Percentiles rank a stretch among this genome's conserved stretches.
Conservation (phyloP, 2,329 filamentous ascomycete genomes). For the Aspergillus ustus region DNA sequence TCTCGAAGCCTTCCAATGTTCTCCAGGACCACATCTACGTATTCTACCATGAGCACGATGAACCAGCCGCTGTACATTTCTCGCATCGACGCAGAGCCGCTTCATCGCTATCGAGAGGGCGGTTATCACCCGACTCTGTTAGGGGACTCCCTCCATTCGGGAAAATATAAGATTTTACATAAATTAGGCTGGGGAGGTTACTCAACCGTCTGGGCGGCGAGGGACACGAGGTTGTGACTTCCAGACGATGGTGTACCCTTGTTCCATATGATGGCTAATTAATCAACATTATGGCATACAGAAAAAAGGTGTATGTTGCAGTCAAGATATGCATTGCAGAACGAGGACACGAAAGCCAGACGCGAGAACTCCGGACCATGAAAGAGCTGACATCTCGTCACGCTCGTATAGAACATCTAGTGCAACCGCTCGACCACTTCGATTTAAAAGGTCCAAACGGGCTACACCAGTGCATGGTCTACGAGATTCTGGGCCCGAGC, state of each 20-base stretch:
- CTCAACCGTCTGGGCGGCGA: conserved; percentile 41
- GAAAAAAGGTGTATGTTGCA: conserved; percentile 37
- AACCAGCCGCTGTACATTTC: neutral
- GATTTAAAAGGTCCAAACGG: conserved; percentile 50
- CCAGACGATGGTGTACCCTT: neutral
- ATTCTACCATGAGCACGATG: neutral
- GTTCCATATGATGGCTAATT: neutral
- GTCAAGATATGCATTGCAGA: conserved; percentile 30
- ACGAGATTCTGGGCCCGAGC: conserved; percentile 48
- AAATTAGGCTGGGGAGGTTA: conserved; percentile 45
- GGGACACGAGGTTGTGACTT: neutral
- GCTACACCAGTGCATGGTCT: conserved; percentile 50
- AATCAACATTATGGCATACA: conserved; percentile 5
- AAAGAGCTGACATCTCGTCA: conserved; percentile 21
- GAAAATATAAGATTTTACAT: conserved; percentile 42
- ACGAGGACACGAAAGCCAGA: conserved; percentile 12
- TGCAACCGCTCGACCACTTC: conserved; percentile 45
- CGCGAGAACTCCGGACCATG: conserved; percentile 26
- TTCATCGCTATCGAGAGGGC: conserved; percentile 23
- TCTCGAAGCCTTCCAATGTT: neutral
- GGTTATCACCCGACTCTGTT: conserved; percentile 42
- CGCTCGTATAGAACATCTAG: conserved; percentile 33
- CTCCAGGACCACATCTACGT: neutral
- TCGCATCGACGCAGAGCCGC: conserved; percentile 8
- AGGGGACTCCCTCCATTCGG: conserved; percentile 33